phyloP scores from a whole-genome alignment of 2,329 filamentous ascomycete genomes.

The Claviceps maximensis region DNA sequence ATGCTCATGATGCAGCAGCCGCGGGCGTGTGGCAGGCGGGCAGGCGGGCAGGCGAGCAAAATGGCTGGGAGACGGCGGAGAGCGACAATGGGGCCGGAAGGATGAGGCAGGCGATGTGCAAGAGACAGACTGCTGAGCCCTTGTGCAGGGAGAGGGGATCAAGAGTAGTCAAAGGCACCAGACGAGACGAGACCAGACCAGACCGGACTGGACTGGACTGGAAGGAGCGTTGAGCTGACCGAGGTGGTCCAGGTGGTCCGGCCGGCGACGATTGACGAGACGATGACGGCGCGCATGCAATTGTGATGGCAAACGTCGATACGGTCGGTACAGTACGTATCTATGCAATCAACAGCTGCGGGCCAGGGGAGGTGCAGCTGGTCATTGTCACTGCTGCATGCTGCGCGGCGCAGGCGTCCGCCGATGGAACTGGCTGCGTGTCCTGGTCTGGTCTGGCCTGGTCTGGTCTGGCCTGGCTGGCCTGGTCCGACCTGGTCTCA shows the following conservation, averaged over 20 bases:
- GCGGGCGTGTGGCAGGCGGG: background rate
- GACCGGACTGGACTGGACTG: too few relatives aligned
- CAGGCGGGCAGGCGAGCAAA: background rate
- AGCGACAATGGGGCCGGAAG: background rate
- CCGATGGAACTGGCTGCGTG: too few relatives aligned
- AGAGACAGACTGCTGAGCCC: background rate
- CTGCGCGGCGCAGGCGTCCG: too few relatives aligned
- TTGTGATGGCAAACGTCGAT: too few relatives aligned
- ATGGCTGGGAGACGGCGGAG: background rate
- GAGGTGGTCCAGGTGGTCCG: background rate
- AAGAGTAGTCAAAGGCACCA: background rate
- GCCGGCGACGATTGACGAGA: background rate
- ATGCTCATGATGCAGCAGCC: constrained; percentile 21
- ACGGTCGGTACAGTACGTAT: too few relatives aligned
- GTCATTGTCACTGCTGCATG: too few relatives aligned
- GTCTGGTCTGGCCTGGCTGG: too few relatives aligned
- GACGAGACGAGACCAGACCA: background rate
- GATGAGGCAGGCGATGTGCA: background rate
- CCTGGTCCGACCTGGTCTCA: too few relatives aligned
- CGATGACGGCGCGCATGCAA: background rate
- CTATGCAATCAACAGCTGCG: too few relatives aligned
- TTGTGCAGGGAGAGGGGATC: background rate
- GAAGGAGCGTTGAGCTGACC: background rate
- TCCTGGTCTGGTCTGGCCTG: too few relatives aligned
- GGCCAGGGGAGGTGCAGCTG: too few relatives aligned